Evolutionary conservation across 1,284 basidiomycete genomes (phyloP), one percentile per base, ranked within the genome.

Genomic region (Ustanciosporium gigantosporum): DNA sequence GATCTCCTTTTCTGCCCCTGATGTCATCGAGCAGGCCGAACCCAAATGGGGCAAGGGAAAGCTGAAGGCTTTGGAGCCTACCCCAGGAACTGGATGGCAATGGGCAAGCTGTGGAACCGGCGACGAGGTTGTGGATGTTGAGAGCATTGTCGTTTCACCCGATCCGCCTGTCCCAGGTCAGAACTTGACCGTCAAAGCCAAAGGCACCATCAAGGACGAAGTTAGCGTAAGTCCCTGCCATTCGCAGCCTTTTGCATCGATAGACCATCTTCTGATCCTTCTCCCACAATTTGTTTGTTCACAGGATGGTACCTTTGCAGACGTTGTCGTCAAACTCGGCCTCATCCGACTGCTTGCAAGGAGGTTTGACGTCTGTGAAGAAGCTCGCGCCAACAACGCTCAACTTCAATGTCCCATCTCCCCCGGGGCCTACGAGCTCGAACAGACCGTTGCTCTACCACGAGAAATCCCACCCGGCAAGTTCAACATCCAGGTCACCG

Each of bases 401-500:
- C 46, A 68, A 39, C 41, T 77, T 3, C 70, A 75, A 25, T 77
- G 75, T 47, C 75, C 75, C 6, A 23, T 74, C 23, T 50, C 60
- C 11, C 52, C 68, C 2, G 73, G 73, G 34, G 45, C 58, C 17
- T 73, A 76, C 51, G 55, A 70, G 34, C 53, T 77, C 16, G 46
- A 49, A 19, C 75, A 77, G 25, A 76, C 74, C 16, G 73, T 73
- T 11, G 46, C 45, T 25, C 56, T 77, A 8, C 74, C 74, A 15
- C 46, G 51, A n/a, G 66, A 73, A 41, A 74, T 77, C 34, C 73
- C 70, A 14, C 73, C 71, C 4, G 68, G 70, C 79, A 94, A 91
- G 78, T 96, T 96, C 81, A 79, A 72, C 7, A 85, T 98, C 44
- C 78, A 83, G 34, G 84, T 93, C 19, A 77, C 80, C 6, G 93